Conservation (phyloP, 1,284 basidiomycete species). For the Ganoderma lucidum region DNA sequence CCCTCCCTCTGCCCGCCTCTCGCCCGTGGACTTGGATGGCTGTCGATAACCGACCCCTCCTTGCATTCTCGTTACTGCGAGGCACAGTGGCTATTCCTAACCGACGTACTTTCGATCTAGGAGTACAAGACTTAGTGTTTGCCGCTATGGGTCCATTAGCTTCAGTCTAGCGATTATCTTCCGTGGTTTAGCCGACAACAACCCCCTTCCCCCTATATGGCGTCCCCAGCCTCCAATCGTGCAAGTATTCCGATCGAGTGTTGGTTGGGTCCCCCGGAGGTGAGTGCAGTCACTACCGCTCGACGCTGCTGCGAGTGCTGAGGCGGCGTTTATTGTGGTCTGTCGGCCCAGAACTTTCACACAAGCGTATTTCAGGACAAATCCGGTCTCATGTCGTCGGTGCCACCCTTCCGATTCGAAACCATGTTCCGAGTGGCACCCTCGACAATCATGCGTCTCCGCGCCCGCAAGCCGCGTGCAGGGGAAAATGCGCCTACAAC, state of each 20-base stretch:
- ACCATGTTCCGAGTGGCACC: constrained; percentile 7
- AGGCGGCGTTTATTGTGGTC: not conserved
- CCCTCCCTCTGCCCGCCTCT: constrained; percentile 1
- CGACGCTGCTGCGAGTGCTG: not conserved
- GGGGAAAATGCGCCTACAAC: constrained; percentile 28
- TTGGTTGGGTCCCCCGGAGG: not conserved
- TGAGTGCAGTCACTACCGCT: not conserved
- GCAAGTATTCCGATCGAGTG: not conserved
- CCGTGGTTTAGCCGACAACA: not conserved
- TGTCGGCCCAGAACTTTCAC: not conserved
- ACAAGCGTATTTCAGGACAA: not conserved
- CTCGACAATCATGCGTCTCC: constrained; percentile 18
- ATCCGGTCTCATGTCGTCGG: not conserved
- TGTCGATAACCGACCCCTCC: not conserved
- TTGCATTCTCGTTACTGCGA: not conserved
- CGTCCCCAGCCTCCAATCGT: too few relatives aligned
- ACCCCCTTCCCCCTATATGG: not conserved
- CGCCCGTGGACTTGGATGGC: not conserved
- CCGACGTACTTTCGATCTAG: not conserved
- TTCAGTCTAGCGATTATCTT: not conserved
- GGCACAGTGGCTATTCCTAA: not conserved
- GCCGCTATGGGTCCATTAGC: constrained; percentile 13
- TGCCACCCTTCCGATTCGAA: constrained; percentile 1
- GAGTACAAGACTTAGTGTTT: constrained; percentile 7
- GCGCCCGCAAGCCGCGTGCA: constrained; percentile 28